phyloP scores from a whole-genome alignment of 75 land plant species.

The Cryptomeria japonica region DNA sequence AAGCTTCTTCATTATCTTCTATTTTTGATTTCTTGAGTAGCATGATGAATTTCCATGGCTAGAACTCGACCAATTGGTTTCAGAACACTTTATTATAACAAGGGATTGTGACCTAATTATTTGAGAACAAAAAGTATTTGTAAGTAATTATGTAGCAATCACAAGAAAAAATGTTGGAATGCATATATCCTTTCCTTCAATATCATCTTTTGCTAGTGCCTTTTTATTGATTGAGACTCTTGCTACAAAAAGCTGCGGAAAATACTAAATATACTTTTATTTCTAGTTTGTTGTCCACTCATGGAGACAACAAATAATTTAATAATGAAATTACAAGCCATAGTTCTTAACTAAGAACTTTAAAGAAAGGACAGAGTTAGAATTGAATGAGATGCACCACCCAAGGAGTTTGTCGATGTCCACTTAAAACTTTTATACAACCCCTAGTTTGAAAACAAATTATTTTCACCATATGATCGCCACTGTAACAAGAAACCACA shows the following conservation, averaged over 20 bases:
- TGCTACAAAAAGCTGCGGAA: background rate
- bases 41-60: too few species aligned
- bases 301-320: background rate
- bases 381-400: slow-evolving; percentile 62
- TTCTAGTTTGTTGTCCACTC: background rate
- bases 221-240: background rate
- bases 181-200: background rate
- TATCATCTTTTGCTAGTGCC: background rate
- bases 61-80: too few species aligned
- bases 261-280: background rate
- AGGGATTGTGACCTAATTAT: too few species aligned
- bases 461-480: slow-evolving; percentile 97
- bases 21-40: too few species aligned
- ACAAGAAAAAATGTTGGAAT: too few species aligned
- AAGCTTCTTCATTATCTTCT: too few species aligned
- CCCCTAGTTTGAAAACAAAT: slow-evolving; percentile 82
- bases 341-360: background rate
- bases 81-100: too few species aligned
- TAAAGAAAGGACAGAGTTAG: background rate
- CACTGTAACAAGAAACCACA: slow-evolving; percentile 51
- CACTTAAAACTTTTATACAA: slow-evolving; percentile 86
- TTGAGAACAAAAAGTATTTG: too few species aligned
- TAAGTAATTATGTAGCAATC: too few species aligned
- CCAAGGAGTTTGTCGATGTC: slow-evolving; percentile 98
- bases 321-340: background rate